Evolutionary conservation across 805 yeast species (phyloP), one percentile per base, ranked within the genome.

Genomic region (Jamesozyma hellenica): DNA sequence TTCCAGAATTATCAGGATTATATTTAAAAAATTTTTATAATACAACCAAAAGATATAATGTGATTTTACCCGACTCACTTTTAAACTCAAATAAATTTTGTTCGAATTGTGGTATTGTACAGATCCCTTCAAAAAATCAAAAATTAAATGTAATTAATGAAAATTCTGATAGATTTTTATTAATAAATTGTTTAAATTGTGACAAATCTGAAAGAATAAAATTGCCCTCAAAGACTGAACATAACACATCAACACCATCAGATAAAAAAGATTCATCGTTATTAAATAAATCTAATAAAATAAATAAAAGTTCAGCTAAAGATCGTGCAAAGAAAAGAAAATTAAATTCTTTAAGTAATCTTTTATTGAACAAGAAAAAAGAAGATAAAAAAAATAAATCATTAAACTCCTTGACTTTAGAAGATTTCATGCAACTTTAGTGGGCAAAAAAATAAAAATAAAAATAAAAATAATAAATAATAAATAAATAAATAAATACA

Each of bases 291-390:
- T 21, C 23, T 10, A 32, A 10, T 10, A 34, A 8, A 13, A 15
- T 19, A n/a, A 19, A 8, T 53, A 48, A 48, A 16, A 46, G 42
- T 35, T 28, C 42, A 16, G 61, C 67, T 1, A 68, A 64, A 46
- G 64, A 63, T 17, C 55, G 72, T 34, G 61, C 68, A 14, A 73
- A 71, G 50, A 72, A 70, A 55, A 58, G 74, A 34, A 72, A 70
- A 51, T 61, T 61, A 50, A 69, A 64, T 42, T 64, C 68, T 15
- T 55, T 74, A 19, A 55, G 67, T 3, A 65, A 56, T 40, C 48
- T 74, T 43, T 52, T 75, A 28, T 58, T 33, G 4, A 38, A 60
- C 27, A 58, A 61, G 38, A 73, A 69, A 53, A 67, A 66, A 43
- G 59, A 61, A 33, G 63, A 60, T 21, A 61, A 63, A 43, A 58